Conservation (phyloP, 192 early-diverging fungal genomes). For the Backusella sp. region DNA sequence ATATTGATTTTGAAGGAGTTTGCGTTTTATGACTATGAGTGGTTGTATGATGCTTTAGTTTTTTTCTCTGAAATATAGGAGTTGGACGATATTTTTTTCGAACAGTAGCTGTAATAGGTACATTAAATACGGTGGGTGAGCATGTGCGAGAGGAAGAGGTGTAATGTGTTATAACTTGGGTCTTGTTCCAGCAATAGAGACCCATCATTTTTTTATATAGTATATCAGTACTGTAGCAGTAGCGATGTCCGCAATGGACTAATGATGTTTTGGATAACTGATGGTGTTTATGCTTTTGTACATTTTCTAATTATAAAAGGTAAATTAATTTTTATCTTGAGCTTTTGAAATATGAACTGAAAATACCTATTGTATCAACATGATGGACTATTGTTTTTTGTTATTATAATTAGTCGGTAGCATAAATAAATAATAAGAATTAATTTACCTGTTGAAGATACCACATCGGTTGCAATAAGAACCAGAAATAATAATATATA, state of each 20-base stretch:
- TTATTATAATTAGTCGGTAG: neutral
- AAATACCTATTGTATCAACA: neutral
- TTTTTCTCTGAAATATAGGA: constrained; percentile 4
- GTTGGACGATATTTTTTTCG: neutral
- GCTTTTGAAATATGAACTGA: neutral
- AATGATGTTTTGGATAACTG: neutral
- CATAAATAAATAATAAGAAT: neutral
- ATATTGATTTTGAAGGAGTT: neutral
- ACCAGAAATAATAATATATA: constrained; percentile 2
- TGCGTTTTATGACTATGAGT: neutral
- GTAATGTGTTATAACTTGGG: neutral
- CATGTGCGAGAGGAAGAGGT: neutral
- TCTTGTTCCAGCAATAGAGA: neutral
- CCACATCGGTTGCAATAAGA: neutral
- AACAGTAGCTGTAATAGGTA: neutral
- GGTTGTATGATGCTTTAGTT: neutral
- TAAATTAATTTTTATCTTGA: neutral
- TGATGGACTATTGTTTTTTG: neutral
- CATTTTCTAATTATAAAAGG: neutral
- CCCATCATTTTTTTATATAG: constrained; percentile 1
- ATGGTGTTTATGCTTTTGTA: neutral
- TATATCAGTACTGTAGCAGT: neutral
- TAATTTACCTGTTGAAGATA: neutral
- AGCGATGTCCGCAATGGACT: neutral
- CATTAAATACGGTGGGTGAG: neutral